A percentile compares a stretch with the other conserved stretches of the same genome.
phyloP scores from a whole-genome alignment of 139 green algal genomes.

The Auxenochlorella pyrenoidosa region DNA sequence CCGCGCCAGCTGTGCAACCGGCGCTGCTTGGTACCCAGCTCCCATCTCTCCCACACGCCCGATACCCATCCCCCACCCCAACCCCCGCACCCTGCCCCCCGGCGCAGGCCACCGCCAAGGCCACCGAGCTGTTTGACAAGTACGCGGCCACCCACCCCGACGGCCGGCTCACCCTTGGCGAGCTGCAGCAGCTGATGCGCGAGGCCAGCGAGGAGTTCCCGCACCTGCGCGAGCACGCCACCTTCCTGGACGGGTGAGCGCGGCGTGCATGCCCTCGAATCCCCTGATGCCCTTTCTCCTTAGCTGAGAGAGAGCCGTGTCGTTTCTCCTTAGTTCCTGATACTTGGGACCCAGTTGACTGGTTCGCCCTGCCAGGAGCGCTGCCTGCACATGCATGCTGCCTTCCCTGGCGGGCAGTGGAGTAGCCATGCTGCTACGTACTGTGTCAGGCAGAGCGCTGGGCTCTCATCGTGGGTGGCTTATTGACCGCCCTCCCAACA shows the following conservation, averaged over 20 bases:
- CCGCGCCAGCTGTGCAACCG: too few relatives aligned
- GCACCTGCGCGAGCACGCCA: slow-evolving; percentile 85
- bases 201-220: slow-evolving; percentile 73
- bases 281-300: too few relatives aligned
- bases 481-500: neutral
- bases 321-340: too few relatives aligned
- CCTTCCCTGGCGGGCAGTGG: too few relatives aligned
- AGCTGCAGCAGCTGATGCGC: slow-evolving; percentile 58
- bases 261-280: neutral
- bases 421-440: neutral
- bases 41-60: too few relatives aligned
- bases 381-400: neutral
- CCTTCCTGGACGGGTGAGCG: slow-evolving; percentile 73
- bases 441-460: too few relatives aligned
- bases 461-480: too few relatives aligned
- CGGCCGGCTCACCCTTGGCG: slow-evolving; percentile 52
- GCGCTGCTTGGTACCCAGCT: too few relatives aligned
- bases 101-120: slow-evolving; percentile 56
- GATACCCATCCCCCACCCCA: too few relatives aligned
- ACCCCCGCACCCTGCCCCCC: neutral
- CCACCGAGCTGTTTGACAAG: slow-evolving; percentile 71
- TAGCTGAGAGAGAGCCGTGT: too few relatives aligned
- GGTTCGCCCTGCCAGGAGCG: neutral
- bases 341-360: neutral
- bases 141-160: slow-evolving; percentile 65